Evolutionary conservation across 108 stramenopile species (phyloP).

Genomic region (Cyclotella choctawhatcheeana): DNA sequence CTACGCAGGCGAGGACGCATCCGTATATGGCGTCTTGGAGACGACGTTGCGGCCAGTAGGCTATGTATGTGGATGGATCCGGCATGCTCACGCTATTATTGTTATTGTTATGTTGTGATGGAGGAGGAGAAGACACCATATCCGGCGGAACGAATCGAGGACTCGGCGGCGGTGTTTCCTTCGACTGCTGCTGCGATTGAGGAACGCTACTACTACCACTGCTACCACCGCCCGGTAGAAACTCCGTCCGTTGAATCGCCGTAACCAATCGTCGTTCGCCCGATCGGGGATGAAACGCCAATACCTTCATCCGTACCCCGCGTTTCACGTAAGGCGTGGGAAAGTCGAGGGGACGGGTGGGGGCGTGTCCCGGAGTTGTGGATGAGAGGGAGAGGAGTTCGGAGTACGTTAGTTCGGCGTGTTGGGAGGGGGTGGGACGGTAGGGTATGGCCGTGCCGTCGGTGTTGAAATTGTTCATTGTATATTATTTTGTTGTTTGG

Average conservation of each 20-base stretch:
- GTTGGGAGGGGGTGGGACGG: slow-evolving; percentile 35
- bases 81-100: too few species aligned
- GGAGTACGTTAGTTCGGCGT: slow-evolving; percentile 33
- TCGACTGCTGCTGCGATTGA: too few species aligned
- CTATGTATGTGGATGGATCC: slow-evolving; percentile 49
- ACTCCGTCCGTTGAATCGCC: slow-evolving; percentile 76
- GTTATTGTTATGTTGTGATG: too few species aligned
- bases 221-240: too few species aligned
- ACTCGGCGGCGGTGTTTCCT: too few species aligned
- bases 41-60: slow-evolving; percentile 80
- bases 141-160: not conserved
- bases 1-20: slow-evolving; percentile 76
- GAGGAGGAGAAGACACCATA: slow-evolving; percentile 28
- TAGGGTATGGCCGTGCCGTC: slow-evolving; percentile 47
- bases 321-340: slow-evolving; percentile 72
- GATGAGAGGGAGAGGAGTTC: slow-evolving; percentile 32
- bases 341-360: slow-evolving; percentile 80
- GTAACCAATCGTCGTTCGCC: slow-evolving; percentile 67
- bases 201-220: too few species aligned
- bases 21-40: slow-evolving; percentile 92
- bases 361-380: slow-evolving; percentile 26
- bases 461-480: slow-evolving; percentile 29
- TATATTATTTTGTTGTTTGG: too few species aligned
- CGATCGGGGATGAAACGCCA: slow-evolving; percentile 74
- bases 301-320: slow-evolving; percentile 77